Evolutionary conservation across 176 grass and related monocot genomes (phyloP).

Genomic region (Bromus sterilis): DNA sequence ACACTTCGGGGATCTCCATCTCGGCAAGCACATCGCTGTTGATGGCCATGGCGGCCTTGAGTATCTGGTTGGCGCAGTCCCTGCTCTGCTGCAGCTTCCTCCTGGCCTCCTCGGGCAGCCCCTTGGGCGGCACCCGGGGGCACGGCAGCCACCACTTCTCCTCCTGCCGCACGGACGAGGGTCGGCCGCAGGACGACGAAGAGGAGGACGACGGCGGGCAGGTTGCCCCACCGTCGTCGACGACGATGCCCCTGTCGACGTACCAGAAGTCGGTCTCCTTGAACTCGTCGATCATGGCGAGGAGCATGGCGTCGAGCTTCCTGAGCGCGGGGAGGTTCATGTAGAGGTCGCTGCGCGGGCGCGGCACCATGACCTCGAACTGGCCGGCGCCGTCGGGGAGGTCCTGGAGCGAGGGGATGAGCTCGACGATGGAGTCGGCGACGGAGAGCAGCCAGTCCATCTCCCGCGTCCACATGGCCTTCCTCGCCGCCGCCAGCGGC

Average conservation of each 20-base stretch:
- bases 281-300: constrained; percentile 84
- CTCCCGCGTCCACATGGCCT: constrained; percentile 95
- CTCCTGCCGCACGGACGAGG: constrained; percentile 85
- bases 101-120: constrained; percentile 69
- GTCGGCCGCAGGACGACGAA: constrained; percentile 46
- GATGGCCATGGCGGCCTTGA: constrained; percentile 97
- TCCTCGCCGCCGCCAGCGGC: constrained; percentile 71
- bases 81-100: constrained; percentile 85
- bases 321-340: constrained; percentile 95
- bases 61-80: constrained; percentile 95
- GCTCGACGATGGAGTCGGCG: constrained; percentile 88
- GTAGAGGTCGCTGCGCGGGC: constrained; percentile 76
- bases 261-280: constrained; percentile 88
- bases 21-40: constrained; percentile 84
- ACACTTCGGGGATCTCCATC: constrained; percentile 88
- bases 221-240: constrained; percentile 59
- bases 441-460: constrained; percentile 95
- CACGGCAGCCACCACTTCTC: constrained; percentile 98
- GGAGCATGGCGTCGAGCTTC: constrained; percentile 96
- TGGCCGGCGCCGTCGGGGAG: constrained; percentile 71
- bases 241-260: constrained; percentile 76
- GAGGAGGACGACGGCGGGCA: constrained; percentile 35
- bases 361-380: constrained; percentile 96
- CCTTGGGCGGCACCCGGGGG: constrained; percentile 73
- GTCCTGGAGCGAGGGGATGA: constrained; percentile 83